Evolutionary conservation across 164 flowering plant genomes (phyloP), one percentile per base, ranked within the genome.

Genomic region (Dillenia suffruticosa): DNA sequence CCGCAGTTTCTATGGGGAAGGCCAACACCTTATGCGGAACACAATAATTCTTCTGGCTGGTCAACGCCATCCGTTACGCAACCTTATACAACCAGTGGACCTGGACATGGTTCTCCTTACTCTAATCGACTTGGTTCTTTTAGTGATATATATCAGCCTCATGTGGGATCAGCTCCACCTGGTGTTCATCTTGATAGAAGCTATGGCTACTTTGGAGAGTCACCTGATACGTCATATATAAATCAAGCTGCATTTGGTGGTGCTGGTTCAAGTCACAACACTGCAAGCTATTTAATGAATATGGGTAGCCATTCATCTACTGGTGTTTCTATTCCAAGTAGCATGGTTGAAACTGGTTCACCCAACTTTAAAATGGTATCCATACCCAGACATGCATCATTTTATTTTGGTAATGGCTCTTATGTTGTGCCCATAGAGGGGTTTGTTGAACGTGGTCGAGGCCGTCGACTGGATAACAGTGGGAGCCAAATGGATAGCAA

Each of bases 1-100:
- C 84, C 92, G n/a, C 88, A 93, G 58, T 93, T 88, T 75, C 89
- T 90, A 9, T 90, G 98, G 98, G 98, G 97, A 49, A 90, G 92
- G 72, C 89, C 88, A 17, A 79, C 74, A 55, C 72, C 79, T 24
- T 77, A 75, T 49, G 64, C 88, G 2, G 90, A 85, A 49, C 82
- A 55, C 16, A 11, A 70, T 22, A 81, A 50, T 60, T 69, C 88
- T 64, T 70, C 94, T 68, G 74, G 72, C 24, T 87, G 90, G 96
- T 66, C 79, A 52, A 65, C 77, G 9, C 68, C 76, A 47, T 71
- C 90, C 5, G 12, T 72, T 44, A 83, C 81, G 26, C 77, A 68
- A 56, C 76, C 82, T 14, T 81, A 69, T 70, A 49, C 81, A 58
- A 70, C 90, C 13, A 83, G 69, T 73, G 85, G 82, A 44, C 84